Percentiles rank a stretch among this genome's conserved stretches.
phyloP scores from a whole-genome alignment of 1,139 yeast genomes.

The Pichia sp. region DNA sequence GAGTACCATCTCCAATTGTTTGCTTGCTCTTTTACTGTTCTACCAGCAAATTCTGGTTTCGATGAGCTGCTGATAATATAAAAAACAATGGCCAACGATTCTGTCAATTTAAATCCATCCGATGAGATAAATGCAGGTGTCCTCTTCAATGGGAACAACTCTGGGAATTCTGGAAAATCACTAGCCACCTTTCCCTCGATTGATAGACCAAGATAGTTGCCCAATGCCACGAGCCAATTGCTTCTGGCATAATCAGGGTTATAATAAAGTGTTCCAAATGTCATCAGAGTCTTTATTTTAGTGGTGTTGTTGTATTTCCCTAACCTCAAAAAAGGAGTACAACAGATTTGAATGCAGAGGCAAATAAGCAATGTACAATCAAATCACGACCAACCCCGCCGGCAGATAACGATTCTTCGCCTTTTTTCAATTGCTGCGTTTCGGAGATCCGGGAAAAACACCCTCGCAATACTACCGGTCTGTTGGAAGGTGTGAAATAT shows the following conservation, averaged over 20 bases:
- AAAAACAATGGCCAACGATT: conserved; percentile 28
- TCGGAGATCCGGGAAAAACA: too few species aligned
- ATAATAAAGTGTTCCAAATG: conserved; percentile 21
- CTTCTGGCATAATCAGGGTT: conserved; percentile 23
- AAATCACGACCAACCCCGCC: too few species aligned
- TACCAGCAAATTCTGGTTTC: conserved; percentile 19
- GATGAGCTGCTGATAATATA: conserved; percentile 24
- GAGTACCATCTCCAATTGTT: conserved; percentile 29
- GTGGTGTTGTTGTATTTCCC: too few species aligned
- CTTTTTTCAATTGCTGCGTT: too few species aligned
- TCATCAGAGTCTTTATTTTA: conserved; percentile 13
- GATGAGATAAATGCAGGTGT: conserved; percentile 32
- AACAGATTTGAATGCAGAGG: too few species aligned
- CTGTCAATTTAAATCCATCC: conserved; percentile 27
- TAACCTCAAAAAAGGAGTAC: too few species aligned
- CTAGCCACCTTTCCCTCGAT: conserved; percentile 29
- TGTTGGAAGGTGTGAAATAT: too few species aligned
- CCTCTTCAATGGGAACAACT: conserved; percentile 32
- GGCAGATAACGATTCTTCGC: too few species aligned
- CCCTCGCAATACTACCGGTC: too few species aligned
- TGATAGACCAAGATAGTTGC: conserved; percentile 34
- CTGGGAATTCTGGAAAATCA: neutral
- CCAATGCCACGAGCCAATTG: conserved; percentile 16
- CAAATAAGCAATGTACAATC: too few species aligned
- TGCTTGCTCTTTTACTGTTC: conserved; percentile 26